Conservation (phyloP, 345 rosid genomes). For the Lepidium africanum region DNA sequence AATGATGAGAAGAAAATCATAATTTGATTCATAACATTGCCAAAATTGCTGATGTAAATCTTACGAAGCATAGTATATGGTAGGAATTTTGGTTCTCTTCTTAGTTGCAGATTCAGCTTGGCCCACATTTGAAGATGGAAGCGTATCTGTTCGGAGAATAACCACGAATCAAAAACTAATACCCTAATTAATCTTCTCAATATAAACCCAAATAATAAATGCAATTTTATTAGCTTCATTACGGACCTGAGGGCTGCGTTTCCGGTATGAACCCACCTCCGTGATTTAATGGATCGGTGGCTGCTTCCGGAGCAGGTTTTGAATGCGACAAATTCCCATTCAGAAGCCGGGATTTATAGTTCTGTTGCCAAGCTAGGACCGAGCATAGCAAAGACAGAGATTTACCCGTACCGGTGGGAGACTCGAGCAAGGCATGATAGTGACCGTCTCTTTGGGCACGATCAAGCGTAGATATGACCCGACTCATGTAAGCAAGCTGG, state of each 20-base stretch:
- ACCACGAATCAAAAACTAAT: neutral
- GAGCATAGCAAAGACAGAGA: conserved; percentile 97
- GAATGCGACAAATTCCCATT: conserved; percentile 36
- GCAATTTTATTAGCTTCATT: neutral
- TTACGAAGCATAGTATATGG: conserved; percentile 74
- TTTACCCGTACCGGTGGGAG: conserved; percentile 96
- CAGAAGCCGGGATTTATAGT: conserved; percentile 34
- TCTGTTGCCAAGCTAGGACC: conserved; percentile 85
- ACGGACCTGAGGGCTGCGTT: conserved; percentile 61
- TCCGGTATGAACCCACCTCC: conserved; percentile 94
- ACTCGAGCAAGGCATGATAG: conserved; percentile 88
- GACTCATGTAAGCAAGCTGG: conserved; percentile 92
- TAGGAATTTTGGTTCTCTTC: conserved; percentile 60
- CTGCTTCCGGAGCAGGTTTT: conserved; percentile 58
- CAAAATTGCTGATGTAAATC: conserved; percentile 16
- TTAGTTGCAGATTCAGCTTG: conserved; percentile 30
- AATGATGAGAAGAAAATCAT: neutral
- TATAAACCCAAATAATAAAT: neutral
- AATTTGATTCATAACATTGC: neutral
- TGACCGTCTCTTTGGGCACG: conserved; percentile 83
- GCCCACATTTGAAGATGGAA: conserved; percentile 29
- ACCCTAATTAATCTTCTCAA: neutral
- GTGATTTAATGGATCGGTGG: conserved; percentile 62
- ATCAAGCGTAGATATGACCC: conserved; percentile 85
- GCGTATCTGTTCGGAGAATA: conserved; percentile 27